phyloP scores from a whole-genome alignment of 371 early-diverging fungal species.

The Syncephalis plumigaleata region DNA sequence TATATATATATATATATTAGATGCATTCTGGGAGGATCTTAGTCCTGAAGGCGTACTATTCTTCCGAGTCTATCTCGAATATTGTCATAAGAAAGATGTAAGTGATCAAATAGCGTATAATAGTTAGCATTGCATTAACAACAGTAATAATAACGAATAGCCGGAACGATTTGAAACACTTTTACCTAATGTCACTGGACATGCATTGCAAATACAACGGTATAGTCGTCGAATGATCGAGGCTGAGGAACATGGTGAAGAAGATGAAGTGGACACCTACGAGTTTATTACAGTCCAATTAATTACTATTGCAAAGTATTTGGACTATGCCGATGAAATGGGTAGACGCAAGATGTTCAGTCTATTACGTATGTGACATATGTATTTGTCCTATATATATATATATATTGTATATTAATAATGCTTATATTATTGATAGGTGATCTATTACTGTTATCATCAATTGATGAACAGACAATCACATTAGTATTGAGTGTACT shows the following conservation, averaged over 20 bases:
- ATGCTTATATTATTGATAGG: neutral
- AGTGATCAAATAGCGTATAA: constrained; percentile 1
- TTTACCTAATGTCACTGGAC: constrained; percentile 53
- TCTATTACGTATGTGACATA: constrained; percentile 47
- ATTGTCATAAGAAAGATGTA: constrained; percentile 27
- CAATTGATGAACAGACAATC: neutral
- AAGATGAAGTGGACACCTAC: constrained; percentile 34
- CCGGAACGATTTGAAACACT: constrained; percentile 37
- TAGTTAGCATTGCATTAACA: neutral
- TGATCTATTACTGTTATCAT: neutral
- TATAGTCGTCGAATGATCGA: constrained; percentile 38
- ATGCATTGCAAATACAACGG: constrained; percentile 47
- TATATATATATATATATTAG: constrained; percentile 11
- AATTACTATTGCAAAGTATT: constrained; percentile 45
- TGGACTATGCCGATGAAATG: constrained; percentile 76
- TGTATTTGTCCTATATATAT: too few relatives aligned
- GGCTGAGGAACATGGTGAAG: constrained; percentile 19
- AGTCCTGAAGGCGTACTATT: constrained; percentile 63
- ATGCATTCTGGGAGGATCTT: constrained; percentile 56
- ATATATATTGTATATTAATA: neutral
- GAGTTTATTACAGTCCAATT: constrained; percentile 64
- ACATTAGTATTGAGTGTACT: too few relatives aligned
- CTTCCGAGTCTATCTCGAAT: constrained; percentile 38
- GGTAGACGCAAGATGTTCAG: constrained; percentile 67
- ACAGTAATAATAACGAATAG: constrained; percentile 17